Conservation (phyloP, 1,284 basidiomycete genomes). For the Cutaneotrichosporon dermatis region DNA sequence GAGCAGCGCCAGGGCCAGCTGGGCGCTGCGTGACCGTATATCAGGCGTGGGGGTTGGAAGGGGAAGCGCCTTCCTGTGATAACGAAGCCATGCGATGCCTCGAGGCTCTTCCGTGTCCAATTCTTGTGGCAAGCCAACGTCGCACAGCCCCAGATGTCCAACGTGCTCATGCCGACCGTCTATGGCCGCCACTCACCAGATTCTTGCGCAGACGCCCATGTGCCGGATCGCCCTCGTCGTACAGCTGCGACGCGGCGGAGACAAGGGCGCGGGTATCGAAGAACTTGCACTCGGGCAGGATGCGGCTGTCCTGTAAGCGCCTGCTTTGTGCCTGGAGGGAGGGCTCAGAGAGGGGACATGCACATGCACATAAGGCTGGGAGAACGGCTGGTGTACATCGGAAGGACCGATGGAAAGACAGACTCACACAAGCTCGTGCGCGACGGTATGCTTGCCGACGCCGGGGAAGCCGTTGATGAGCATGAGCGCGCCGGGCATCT, state of each 20-base stretch:
- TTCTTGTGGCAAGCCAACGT: too few species aligned
- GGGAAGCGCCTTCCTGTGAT: too few species aligned
- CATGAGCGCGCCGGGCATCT: slow-evolving; percentile 22
- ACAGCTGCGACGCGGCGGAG: slow-evolving; percentile 17
- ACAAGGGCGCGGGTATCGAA: slow-evolving; percentile 26
- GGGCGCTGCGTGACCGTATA: background rate
- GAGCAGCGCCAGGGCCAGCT: background rate
- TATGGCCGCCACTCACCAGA: slow-evolving; percentile 8
- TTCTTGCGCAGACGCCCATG: slow-evolving; percentile 17
- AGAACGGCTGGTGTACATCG: too few species aligned
- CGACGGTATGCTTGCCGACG: slow-evolving; percentile 33
- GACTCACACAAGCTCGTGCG: slow-evolving; percentile 31
- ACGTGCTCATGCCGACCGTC: too few species aligned
- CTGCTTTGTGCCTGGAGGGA: background rate
- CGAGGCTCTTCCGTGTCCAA: too few species aligned
- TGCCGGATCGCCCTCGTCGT: slow-evolving; percentile 4
- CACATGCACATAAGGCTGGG: too few species aligned
- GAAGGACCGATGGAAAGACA: too few species aligned
- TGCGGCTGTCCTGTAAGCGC: slow-evolving; percentile 16
- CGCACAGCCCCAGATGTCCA: too few species aligned
- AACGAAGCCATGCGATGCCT: too few species aligned
- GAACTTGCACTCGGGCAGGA: slow-evolving; percentile 31
- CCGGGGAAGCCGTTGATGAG: slow-evolving; percentile 39
- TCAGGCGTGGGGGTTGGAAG: too few species aligned
- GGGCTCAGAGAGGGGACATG: background rate